Percentiles rank a stretch among this genome's conserved stretches.
Conservation (phyloP, 1,284 basidiomycete genomes). For the Fomitopsis betulina region DNA sequence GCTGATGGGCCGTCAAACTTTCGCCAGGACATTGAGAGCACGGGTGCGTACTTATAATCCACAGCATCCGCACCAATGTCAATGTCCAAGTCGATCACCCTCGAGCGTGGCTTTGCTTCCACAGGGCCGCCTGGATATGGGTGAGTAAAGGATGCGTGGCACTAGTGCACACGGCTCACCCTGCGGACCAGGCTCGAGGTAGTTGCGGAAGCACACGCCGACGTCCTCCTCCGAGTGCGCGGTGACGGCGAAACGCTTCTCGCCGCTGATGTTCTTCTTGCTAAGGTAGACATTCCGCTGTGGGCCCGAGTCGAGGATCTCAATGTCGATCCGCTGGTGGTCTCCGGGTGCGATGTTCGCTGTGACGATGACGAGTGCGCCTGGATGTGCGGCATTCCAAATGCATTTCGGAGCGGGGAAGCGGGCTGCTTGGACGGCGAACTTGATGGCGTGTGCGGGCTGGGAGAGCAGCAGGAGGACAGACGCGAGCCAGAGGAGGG, state of each 20-base stretch:
- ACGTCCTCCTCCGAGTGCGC: slow-evolving; percentile 93
- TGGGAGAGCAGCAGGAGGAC: slow-evolving; percentile 23
- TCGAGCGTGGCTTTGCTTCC: slow-evolving; percentile 44
- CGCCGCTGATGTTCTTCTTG: slow-evolving; percentile 85
- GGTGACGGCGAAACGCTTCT: slow-evolving; percentile 92
- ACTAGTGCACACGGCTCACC: neutral
- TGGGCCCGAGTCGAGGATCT: slow-evolving; percentile 88
- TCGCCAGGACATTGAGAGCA: neutral
- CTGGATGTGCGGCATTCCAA: slow-evolving; percentile 88
- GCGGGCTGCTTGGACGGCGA: slow-evolving; percentile 63
- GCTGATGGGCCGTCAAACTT: slow-evolving; percentile 34
- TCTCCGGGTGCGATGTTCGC: slow-evolving; percentile 79
- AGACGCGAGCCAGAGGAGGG: slow-evolving; percentile 33
- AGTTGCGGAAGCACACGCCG: slow-evolving; percentile 92
- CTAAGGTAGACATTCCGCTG: slow-evolving; percentile 89
- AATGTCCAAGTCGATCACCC: slow-evolving; percentile 88
- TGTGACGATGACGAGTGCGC: slow-evolving; percentile 90
- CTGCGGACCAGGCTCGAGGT: slow-evolving; percentile 65
- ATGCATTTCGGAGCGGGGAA: slow-evolving; percentile 81
- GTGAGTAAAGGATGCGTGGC: neutral
- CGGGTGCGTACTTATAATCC: slow-evolving; percentile 85
- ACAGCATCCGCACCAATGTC: slow-evolving; percentile 98
- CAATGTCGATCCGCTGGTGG: slow-evolving; percentile 84
- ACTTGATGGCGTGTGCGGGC: slow-evolving; percentile 71
- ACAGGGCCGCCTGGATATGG: slow-evolving; percentile 38